Evolutionary conservation across 345 rosid species (phyloP), one percentile per base, ranked within the genome.

Genomic region (Eucalyptus sp.): DNA sequence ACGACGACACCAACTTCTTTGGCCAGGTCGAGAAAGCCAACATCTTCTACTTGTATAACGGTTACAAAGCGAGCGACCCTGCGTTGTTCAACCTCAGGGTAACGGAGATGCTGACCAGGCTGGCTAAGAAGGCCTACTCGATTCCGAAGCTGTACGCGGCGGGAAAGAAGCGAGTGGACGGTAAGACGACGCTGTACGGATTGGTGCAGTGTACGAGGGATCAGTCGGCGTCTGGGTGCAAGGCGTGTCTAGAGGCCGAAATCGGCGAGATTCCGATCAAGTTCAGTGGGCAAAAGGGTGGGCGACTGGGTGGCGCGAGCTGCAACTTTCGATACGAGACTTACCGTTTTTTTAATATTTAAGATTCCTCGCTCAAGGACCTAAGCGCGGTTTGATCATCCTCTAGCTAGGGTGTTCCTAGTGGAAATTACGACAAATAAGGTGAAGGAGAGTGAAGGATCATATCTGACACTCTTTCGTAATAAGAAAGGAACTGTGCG

Each of bases 311-410:
- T 25, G 90, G 93, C 84, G 94, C 92, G 14, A 96, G 96, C 50
- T 96, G 98, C 66, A 94, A 89, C 87, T 90, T 96, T 91, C 90
- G 96, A 92, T 96, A 94, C 87, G 98, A 96, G 89, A 92, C 93
- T 49, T 93, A 93, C 88, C 96, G 94, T 44, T 94, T 93, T 88
- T 92, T 95, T 50, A 91, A 83, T 50, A 89, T 88, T 66, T 89
- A 76, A 50, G 87, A 16, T 37, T 33, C 80, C 10, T 1, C 6
- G 64, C 54, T 49, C 44, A 2, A 20, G 41, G 62, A 68, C 8
- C 50, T 79, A 51, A 5, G 51, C 4, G 86, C 8, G 62, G n/a
- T 50, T n/a, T 31, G 64, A 29, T 24, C 0, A 68, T 68, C 20
- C 80, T 18, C 43, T 16, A 68, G 43, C 43, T 68, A 68, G 43